phyloP scores from a whole-genome alignment of 192 early-diverging fungal species.

The Phycomyces blakesleeanus region DNA sequence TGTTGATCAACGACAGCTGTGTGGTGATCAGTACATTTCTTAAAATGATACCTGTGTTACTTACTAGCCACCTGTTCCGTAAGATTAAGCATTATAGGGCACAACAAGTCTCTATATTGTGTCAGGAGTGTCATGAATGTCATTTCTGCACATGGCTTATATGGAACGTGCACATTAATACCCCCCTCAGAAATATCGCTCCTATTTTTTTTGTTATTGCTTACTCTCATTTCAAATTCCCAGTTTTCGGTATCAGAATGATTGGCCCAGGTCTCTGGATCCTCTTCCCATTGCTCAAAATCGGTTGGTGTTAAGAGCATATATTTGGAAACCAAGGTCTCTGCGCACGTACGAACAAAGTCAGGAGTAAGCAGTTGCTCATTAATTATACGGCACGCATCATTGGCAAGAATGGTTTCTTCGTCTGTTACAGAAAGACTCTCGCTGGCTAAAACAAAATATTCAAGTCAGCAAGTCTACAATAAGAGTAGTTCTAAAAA shows the following conservation, averaged over 20 bases:
- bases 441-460: slow-evolving; percentile 15
- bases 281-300: slow-evolving; percentile 75
- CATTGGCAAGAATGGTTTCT: slow-evolving; percentile 44
- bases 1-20: slow-evolving; percentile 41
- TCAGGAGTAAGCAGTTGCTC: slow-evolving; percentile 63
- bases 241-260: slow-evolving; percentile 83
- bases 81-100: slow-evolving; percentile 60
- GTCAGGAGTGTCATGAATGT: slow-evolving; percentile 75
- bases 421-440: slow-evolving; percentile 31
- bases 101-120: slow-evolving; percentile 55
- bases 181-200: not conserved
- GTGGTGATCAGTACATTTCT: too few species aligned
- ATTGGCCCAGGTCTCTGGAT: slow-evolving; percentile 79
- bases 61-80: slow-evolving; percentile 55
- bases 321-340: slow-evolving; percentile 72
- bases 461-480: too few species aligned
- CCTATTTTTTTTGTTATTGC: slow-evolving; percentile 14
- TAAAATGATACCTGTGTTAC: slow-evolving; percentile 16
- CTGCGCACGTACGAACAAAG: slow-evolving; percentile 61
- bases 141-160: slow-evolving; percentile 77
- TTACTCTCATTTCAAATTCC: slow-evolving; percentile 71
- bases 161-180: not conserved
- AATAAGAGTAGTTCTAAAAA: too few species aligned
- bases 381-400: slow-evolving; percentile 55
- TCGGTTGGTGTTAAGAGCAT: slow-evolving; percentile 67